Evolutionary conservation across 2,329 filamentous ascomycete species (phyloP), one percentile per base, ranked within the genome.

Genomic region (Talaromyces amestolkiae): DNA sequence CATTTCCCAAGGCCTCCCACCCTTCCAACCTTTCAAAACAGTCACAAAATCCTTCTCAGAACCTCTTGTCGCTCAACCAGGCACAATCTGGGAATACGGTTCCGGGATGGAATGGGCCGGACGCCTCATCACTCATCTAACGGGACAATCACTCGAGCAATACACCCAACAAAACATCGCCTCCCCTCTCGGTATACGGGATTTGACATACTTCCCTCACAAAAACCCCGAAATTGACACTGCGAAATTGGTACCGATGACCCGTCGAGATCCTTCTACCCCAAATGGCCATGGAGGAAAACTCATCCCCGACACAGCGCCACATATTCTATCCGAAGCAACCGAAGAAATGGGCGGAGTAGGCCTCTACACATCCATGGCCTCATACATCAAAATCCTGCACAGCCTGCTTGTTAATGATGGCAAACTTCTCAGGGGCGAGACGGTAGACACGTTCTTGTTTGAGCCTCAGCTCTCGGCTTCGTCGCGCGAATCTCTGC

Each of bases 361-460:
- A 8, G 63, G 63, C 5, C 5, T 65, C 0, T 22, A 39, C 35
- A 58, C 58, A n/a, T 65, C 63, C 0, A 60, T 54, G 31, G 17
- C 19, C 4, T 65, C 63, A 5, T 65, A 65, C 41, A 61, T 65
- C 37, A 61, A 61, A n/a, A 24, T 65, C 19, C 11, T 65, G 58
- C 39, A 61, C 15, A 65, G 63, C 33, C 22, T 65, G 1, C 58
- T 65, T 3, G 22, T 24, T 1, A 54, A 65, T 41, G 63, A 65
- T 11, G 63, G 47, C 27, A 65, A 61, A 27, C 8, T 65, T 2
- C 31, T 65, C n/a, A 58, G 47, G 22, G 31, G 7, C 2, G 27
- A 65, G 19, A 61, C 58, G n/a, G 58, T 45, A 1, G 49, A 60
- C 27, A 33, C 11, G 17, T n/a, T 54, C 13, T 31, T 65, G 15